Evolutionary conservation across 2,329 filamentous ascomycete genomes (phyloP), one percentile per base, ranked within the genome.

Genomic region (Cladophialophora immunda): DNA sequence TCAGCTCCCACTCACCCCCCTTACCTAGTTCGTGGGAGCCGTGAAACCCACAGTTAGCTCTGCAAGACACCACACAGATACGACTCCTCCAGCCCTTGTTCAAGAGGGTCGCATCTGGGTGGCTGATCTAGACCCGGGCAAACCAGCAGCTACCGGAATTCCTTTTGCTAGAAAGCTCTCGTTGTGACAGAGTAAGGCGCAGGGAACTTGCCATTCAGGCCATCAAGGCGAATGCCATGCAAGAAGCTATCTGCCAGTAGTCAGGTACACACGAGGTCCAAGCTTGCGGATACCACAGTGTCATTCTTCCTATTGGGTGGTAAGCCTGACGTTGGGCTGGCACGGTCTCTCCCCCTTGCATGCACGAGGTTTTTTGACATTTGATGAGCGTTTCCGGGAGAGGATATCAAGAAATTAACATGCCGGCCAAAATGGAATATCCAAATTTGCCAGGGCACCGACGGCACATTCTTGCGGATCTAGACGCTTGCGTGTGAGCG

Each of bases 381-480:
- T 50, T 50, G 58, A 61, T 50, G 60, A 66, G 58, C 45, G 59
- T 32, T 45, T 57, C 63, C 63, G 25, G 19, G 50, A 53, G 19
- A 22, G 50, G 50, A 38, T 30, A 6, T 36, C 19, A 45, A 55
- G n/a, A 62, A 55, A 62, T 69, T 66, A 41, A n/a, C 45, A 38
- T 64, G 55, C 64, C 67, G 67, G 64, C 64, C 64, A 62, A 38
- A 66, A 58, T 62, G 64, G 53, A 69, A 69, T 69, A 60, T 47
- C 34, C 58, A 63, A 66, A 61, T 64, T 66, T 60, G 32, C 38
- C 36, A 55, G 22, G 57, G 15, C 27, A 32, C 52, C 25, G 22
- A 34, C 55, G 29, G 22, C 15, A 38, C 52, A 27, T 36, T 61
- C 17, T 22, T 32, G 34, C 25, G n/a, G 50, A 22, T 29, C 45